Percentiles rank a stretch among this genome's conserved stretches.
Evolutionary conservation across 2,329 filamentous ascomycete genomes (phyloP).

Genomic region (Microdochium nivale): DNA sequence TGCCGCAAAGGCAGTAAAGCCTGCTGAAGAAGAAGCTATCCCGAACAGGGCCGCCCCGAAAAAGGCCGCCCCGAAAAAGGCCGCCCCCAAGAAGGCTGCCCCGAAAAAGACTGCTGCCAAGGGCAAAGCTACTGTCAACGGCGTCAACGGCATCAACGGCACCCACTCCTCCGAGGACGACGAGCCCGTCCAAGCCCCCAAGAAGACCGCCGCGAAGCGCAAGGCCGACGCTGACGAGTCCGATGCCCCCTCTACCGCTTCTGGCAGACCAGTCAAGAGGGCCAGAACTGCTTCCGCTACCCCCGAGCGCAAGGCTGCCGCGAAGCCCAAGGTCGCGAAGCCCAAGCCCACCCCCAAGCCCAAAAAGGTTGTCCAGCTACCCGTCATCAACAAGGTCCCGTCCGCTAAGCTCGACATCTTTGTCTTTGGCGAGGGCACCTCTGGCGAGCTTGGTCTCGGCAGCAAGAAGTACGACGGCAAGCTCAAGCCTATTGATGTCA

Average conservation of each 20-base stretch:
- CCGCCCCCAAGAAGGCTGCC: constrained; percentile 1
- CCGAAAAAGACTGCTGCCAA: constrained; percentile 8
- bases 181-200: constrained; percentile 12
- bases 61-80: neutral
- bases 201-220: constrained; percentile 25
- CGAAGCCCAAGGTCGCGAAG: constrained; percentile 1
- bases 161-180: constrained; percentile 9
- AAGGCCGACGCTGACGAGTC: constrained; percentile 34
- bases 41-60: neutral
- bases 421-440: constrained; percentile 50
- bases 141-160: constrained; percentile 7
- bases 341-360: neutral
- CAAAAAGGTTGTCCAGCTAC: constrained; percentile 2
- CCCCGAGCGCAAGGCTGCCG: constrained; percentile 2
- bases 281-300: constrained; percentile 2
- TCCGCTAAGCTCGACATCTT: constrained; percentile 23
- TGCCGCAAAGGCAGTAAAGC: neutral
- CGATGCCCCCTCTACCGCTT: constrained; percentile 13
- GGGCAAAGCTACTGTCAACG: constrained; percentile 6
- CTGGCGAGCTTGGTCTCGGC: constrained; percentile 61
- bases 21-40: neutral
- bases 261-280: constrained; percentile 24
- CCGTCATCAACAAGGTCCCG: constrained; percentile 13
- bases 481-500: constrained; percentile 48
- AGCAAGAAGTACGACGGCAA: constrained; percentile 42